Conservation (phyloP, 768 basidiomycete species). For the Agaricus blazei region DNA sequence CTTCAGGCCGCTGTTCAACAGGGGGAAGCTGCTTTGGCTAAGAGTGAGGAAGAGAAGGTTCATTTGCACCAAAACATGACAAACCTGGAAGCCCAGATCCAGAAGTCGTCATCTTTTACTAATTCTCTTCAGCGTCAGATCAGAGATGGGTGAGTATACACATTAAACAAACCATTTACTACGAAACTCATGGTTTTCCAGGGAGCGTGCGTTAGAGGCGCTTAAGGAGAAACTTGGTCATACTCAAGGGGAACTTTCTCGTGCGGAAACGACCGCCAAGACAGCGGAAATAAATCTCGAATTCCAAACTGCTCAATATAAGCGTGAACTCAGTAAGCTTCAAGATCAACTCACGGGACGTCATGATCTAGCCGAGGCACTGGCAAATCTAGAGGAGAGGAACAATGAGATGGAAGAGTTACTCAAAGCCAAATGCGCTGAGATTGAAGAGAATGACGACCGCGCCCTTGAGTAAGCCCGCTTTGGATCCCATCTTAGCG, state of each 20-base stretch:
- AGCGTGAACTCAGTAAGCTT: constrained; percentile 54
- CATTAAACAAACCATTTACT: not conserved
- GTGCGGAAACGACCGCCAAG: constrained; percentile 38
- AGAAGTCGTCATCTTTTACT: constrained; percentile 55
- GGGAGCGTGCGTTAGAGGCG: constrained; percentile 39
- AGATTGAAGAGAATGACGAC: constrained; percentile 85
- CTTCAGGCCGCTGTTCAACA: constrained; percentile 38
- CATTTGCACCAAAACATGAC: constrained; percentile 53
- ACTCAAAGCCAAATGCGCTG: constrained; percentile 60
- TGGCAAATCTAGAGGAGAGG: constrained; percentile 61
- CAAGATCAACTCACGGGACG: constrained; percentile 50
- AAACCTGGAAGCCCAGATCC: constrained; percentile 56
- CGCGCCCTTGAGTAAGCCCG: constrained; percentile 66
- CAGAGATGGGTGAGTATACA: constrained; percentile 48
- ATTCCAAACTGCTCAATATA: constrained; percentile 61
- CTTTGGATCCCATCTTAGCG: constrained; percentile 1
- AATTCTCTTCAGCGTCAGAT: constrained; percentile 61
- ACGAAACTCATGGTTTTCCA: constrained; percentile 19
- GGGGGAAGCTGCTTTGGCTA: constrained; percentile 27
- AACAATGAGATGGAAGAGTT: constrained; percentile 75
- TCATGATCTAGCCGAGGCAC: constrained; percentile 48
- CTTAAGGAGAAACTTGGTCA: constrained; percentile 30
- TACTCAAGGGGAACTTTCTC: constrained; percentile 35
- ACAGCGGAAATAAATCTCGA: constrained; percentile 61
- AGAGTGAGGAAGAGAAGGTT: constrained; percentile 45